Base-by-base conservation (phyloP, 2,329 filamentous ascomycete species). In the Botryotinia globosa region DNA sequence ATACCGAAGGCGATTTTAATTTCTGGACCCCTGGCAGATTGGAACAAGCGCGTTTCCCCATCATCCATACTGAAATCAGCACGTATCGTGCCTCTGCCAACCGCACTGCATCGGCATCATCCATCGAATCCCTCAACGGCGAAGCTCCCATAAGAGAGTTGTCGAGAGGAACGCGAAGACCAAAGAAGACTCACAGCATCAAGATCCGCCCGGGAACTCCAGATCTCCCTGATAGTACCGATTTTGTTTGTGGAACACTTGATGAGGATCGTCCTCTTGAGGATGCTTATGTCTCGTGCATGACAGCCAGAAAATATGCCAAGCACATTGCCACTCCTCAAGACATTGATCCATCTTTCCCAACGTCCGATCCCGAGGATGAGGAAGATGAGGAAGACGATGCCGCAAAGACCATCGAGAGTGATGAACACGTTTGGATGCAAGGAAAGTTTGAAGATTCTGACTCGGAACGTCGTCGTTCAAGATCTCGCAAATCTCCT, bases 161-260 rank as follows among this genome's bases (percentile, higher is more conserved):
- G 74, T 72, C 34, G 66, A 66, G 73, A 56, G 68, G 65, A 58
- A 48, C 42, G 71, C 62, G 48, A 67, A 75, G 59, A 29, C 75
- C 74, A 66, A 77, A 73, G 72, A 71, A 68, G 37, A 75, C 80
- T 68, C 76, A 76, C 56, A 80, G 80, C 65, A 84, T 86, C 64
- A 88, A 87, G 75, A 89, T 91, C 77, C 90, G 90, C 34, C 87
- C 89, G 56, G 87, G 87, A 37, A 92, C 92, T 1, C 93, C 93
- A 3, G 94, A 97, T 80, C 86, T 99, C 18, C 96, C 96, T 1
- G 96, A 99, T 81, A 98, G 94, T 82, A 98, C 96, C 22, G 96
- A 99, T 81, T 99, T 99, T 77, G 96, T 99, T n/a, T 98, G 96
- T 79, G 96, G 96, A 73, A 99, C 96, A 1, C 86, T 99, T 32